Evolutionary conservation across 208 protist genomes (phyloP), one percentile per base, ranked within the genome.

Genomic region (Acanthamoeba triangularis): DNA sequence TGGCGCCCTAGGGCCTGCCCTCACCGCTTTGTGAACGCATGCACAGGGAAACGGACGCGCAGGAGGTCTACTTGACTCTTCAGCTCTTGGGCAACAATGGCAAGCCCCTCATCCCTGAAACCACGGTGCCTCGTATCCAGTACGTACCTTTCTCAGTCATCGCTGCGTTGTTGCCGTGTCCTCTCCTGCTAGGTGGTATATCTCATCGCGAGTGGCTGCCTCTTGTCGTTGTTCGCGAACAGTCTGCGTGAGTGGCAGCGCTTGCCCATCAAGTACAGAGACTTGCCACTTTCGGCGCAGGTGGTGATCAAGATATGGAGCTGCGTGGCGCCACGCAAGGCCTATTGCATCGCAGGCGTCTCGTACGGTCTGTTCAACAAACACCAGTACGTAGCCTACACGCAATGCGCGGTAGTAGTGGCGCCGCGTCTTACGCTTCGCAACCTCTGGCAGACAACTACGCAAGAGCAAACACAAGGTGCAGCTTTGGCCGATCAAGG

Each of bases 231-330:
- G 20, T 37, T 18, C 72, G 28, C n/a, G 20, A 20, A 30, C 61
- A 98, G 72, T 47, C 97, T 97, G 95, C 92, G 96, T 30, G 95
- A 97, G 92, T 94, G 61, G 67, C 47, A 97, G 7, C 30, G 97
- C 49, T 97, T 99, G 18, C 98, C 98, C 10, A 96, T 99, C 20
- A 95, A 97, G 69, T 96, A 99, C 74, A 96, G 97, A 88, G 98
- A 99, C 76, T 65, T 99, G 76, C 98, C 98, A 33, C 95, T 98
- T 4, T 98, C 99, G 94, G 97, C 98, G 11, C 80, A 92, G 47
- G 93, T 99, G 30, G 90, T 95, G 28, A 97, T 98, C 78, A 96
- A 91, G 37, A 96, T 98, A 30, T 97, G 94, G 96, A 94, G 95
- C 80, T 91, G 95, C 28, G 56, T 95, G 52, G 76, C 76, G 63